These are phyloP conservation scores for Boletales sp. DNA, from an alignment of 768 basidiomycete genomes.

Conservation along the genomic window DNA sequence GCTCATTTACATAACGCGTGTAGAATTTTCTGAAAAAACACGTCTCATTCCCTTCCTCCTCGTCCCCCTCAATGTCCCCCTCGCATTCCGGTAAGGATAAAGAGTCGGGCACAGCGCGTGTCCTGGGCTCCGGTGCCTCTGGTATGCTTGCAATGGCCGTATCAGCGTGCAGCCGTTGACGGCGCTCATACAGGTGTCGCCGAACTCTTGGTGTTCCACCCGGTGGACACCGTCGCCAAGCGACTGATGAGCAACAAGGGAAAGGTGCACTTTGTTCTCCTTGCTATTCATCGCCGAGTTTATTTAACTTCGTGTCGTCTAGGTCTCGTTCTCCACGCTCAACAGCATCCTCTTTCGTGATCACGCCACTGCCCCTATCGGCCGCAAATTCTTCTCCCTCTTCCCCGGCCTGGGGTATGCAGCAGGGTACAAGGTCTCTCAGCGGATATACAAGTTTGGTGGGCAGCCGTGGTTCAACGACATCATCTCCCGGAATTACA, in stretches of 20 bases:
- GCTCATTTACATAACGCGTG: slow-evolving; percentile 23
- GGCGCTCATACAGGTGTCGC: slow-evolving; percentile 64
- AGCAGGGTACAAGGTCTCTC: slow-evolving; percentile 94
- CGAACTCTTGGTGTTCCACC: slow-evolving; percentile 93
- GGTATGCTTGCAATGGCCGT: slow-evolving; percentile 41
- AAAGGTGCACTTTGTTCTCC: slow-evolving; percentile 43
- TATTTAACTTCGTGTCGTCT: not conserved
- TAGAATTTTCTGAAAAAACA: not conserved
- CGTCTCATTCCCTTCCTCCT: not conserved
- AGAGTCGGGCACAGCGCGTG: slow-evolving; percentile 86
- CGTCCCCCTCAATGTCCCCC: slow-evolving; percentile 41
- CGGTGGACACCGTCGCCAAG: slow-evolving; percentile 97
- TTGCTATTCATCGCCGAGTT: not conserved
- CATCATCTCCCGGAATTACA: slow-evolving; percentile 78
- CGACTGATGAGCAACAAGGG: slow-evolving; percentile 97
- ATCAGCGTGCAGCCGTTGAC: not conserved
- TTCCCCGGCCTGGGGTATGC: slow-evolving; percentile 99
- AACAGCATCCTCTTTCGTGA: slow-evolving; percentile 87
- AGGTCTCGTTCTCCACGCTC: slow-evolving; percentile 64
- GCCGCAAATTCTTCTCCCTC: slow-evolving; percentile 77
- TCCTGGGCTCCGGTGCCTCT: slow-evolving; percentile 89
- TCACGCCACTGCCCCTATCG: slow-evolving; percentile 62
- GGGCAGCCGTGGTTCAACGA: slow-evolving; percentile 99
- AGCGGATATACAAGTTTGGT: slow-evolving; percentile 96
- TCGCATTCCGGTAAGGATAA: slow-evolving; percentile 45